Conservation (phyloP, 2,329 filamentous ascomycete genomes). For the Penicillium sp. region DNA sequence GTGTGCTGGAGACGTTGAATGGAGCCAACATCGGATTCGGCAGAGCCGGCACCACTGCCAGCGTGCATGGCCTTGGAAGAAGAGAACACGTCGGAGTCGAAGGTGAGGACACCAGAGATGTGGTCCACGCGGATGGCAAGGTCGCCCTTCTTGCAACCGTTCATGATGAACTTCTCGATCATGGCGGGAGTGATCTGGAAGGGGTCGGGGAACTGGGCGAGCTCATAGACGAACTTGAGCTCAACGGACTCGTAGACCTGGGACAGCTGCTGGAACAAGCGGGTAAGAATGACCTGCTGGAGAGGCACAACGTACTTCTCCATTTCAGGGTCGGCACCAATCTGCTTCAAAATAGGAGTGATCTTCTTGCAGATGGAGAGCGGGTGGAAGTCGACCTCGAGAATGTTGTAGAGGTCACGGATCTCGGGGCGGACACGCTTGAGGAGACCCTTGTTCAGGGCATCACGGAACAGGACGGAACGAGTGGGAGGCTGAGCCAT, state of each 20-base stretch:
- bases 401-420: constrained; percentile 94
- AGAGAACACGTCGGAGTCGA: constrained; percentile 97
- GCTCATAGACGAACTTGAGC: constrained; percentile 85
- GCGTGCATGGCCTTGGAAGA: constrained; percentile 89
- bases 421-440: constrained; percentile 94
- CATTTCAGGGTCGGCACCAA: constrained; percentile 92
- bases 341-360: constrained; percentile 90
- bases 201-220: constrained; percentile 93
- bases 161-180: constrained; percentile 99
- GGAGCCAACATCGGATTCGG: constrained; percentile 78
- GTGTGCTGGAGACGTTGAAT: constrained; percentile 97
- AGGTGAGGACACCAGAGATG: constrained; percentile 90
- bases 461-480: constrained; percentile 90
- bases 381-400: constrained; percentile 98
- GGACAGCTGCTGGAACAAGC: constrained; percentile 97
- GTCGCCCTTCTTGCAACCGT: constrained; percentile 99
- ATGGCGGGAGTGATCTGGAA: constrained; percentile 88
- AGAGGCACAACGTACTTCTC: constrained; percentile 93
- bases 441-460: constrained; percentile 88
- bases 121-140: constrained; percentile 95
- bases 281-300: constrained; percentile 97
- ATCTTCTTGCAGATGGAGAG: constrained; percentile 99
- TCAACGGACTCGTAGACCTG: constrained; percentile 99
- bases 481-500: constrained; percentile 90
- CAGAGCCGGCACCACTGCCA: constrained; percentile 80